These are phyloP conservation scores for Umbellularia californica DNA, from an alignment of 164 flowering plant genomes.

Conservation along the genomic window DNA sequence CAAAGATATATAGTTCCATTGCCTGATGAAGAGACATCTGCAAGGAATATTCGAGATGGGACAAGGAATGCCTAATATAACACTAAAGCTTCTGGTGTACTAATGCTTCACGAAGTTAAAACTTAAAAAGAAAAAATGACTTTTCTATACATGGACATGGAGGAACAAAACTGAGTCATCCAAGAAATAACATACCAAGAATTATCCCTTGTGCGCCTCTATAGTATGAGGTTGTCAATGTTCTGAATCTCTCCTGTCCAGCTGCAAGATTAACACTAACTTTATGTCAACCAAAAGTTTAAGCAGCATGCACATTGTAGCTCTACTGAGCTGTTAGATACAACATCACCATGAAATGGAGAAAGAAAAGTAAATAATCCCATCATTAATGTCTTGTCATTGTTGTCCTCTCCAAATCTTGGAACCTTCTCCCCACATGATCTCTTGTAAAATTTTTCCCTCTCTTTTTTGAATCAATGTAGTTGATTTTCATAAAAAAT, in stretches of 20 bases:
- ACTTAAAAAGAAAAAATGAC: constrained; percentile 1
- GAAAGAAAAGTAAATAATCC: no score
- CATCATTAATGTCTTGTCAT: background rate
- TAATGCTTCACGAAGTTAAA: background rate
- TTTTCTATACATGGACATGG: background rate
- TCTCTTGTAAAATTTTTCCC: background rate
- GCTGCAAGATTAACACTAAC: constrained; percentile 46
- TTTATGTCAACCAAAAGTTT: background rate
- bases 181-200: constrained; percentile 53
- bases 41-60: background rate
- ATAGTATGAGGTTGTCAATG: constrained; percentile 81
- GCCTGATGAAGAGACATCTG: background rate
- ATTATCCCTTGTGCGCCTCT: constrained; percentile 90
- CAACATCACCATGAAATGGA: no score
- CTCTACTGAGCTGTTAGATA: no score
- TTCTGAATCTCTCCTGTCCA: constrained; percentile 96
- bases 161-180: background rate
- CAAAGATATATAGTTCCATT: background rate
- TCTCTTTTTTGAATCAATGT: background rate
- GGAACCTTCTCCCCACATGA: background rate
- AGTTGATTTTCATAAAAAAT: background rate
- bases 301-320: background rate
- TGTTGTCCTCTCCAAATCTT: background rate
- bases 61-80: background rate
- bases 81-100: background rate